Evolutionary conservation across 768 basidiomycete genomes (phyloP).

Genomic region (Lactarius vividus): DNA sequence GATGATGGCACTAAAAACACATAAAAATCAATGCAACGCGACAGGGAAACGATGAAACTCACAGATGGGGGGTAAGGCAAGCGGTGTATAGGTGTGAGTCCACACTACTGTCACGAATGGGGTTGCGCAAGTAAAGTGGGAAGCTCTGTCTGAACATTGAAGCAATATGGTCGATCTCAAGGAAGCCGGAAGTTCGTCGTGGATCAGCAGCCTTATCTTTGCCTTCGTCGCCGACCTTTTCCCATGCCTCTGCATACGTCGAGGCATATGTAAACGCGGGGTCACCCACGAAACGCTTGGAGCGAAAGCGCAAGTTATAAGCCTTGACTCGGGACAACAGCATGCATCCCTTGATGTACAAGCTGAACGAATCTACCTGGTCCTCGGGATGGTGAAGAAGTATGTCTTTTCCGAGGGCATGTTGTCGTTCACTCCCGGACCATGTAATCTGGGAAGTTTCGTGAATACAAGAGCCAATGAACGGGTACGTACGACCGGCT

Average conservation of each 20-base stretch:
- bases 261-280: slow-evolving; percentile 40
- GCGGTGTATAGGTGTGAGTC: slow-evolving; percentile 39
- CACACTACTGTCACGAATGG: slow-evolving; percentile 38
- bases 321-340: slow-evolving; percentile 59
- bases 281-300: slow-evolving; percentile 60
- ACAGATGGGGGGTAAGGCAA: slow-evolving; percentile 34
- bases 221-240: slow-evolving; percentile 12
- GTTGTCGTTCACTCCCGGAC: slow-evolving; percentile 56
- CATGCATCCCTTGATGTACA: slow-evolving; percentile 69
- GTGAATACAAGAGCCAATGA: slow-evolving; percentile 14
- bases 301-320: slow-evolving; percentile 66
- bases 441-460: slow-evolving; percentile 44
- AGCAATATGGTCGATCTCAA: slow-evolving; percentile 33
- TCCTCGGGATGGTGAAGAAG: slow-evolving; percentile 59
- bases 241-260: slow-evolving; percentile 21
- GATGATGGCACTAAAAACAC: slow-evolving; percentile 52
- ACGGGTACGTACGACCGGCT: slow-evolving; percentile 15
- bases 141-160: slow-evolving; percentile 31
- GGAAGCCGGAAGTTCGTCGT: slow-evolving; percentile 33
- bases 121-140: slow-evolving; percentile 34
- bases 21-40: slow-evolving; percentile 13
- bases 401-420: slow-evolving; percentile 60
- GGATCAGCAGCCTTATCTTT: slow-evolving; percentile 30
- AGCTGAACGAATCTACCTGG: slow-evolving; percentile 65
- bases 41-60: slow-evolving; percentile 33